phyloP scores from a whole-genome alignment of 768 basidiomycete species.

The Glaciozyma antarctica region DNA sequence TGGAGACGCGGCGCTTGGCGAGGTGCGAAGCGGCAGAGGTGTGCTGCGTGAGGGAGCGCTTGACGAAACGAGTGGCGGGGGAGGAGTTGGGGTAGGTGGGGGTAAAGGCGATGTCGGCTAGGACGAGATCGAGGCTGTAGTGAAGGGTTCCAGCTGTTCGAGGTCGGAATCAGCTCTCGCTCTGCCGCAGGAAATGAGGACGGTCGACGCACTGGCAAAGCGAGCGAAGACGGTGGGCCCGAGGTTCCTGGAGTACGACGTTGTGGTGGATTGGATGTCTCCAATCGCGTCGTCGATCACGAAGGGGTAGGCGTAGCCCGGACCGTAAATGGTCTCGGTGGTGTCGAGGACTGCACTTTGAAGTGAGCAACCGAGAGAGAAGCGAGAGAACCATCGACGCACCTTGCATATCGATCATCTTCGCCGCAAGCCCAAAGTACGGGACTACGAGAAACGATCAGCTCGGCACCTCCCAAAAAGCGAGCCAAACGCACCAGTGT shows the following conservation, averaged over 20 bases:
- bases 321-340: neutral
- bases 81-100: slow-evolving; percentile 22
- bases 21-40: too few species aligned
- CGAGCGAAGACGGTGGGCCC: neutral
- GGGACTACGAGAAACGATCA: slow-evolving; percentile 25
- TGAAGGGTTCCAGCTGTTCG: slow-evolving; percentile 6
- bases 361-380: neutral
- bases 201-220: neutral
- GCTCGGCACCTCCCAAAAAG: neutral
- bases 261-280: neutral
- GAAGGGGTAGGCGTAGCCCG: neutral
- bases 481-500: neutral
- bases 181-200: neutral
- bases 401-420: slow-evolving; percentile 44
- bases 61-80: neutral
- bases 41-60: too few species aligned
- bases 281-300: neutral
- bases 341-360: slow-evolving; percentile 37
- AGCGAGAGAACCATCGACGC: neutral
- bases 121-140: slow-evolving; percentile 28
- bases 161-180: neutral
- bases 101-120: slow-evolving; percentile 23
- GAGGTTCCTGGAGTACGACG: neutral
- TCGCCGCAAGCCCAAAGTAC: slow-evolving; percentile 46
- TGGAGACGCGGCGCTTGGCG: too few species aligned